Evolutionary conservation across 257 asterid genomes (phyloP).

Genomic region (Nicotiana undulata): DNA sequence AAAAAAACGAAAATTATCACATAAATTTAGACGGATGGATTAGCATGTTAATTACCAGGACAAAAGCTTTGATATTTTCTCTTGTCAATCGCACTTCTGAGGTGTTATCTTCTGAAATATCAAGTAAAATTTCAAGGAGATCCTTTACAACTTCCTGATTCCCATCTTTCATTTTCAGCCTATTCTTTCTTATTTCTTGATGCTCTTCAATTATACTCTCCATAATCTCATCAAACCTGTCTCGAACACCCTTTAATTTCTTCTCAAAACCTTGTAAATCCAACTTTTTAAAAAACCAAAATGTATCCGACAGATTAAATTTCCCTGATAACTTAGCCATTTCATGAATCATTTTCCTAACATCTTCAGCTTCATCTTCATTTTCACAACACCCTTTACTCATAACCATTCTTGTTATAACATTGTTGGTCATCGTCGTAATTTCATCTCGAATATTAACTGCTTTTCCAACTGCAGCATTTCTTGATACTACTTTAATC

Average conservation of each 20-base stretch:
- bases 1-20: no score
- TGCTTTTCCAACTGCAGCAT: conserved; percentile 23
- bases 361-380: conserved; percentile 37
- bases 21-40: no score
- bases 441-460: conserved; percentile 55
- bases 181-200: conserved; percentile 22
- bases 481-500: conserved; percentile 10
- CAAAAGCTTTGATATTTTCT: not conserved
- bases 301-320: conserved; percentile 47
- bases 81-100: conserved; percentile 38
- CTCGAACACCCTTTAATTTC: conserved; percentile 32
- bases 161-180: not conserved
- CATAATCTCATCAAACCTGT: conserved; percentile 52
- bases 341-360: conserved; percentile 45
- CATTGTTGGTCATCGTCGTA: conserved; percentile 37
- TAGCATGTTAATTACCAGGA: no score
- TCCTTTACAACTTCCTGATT: conserved; percentile 27
- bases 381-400: conserved; percentile 45
- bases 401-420: conserved; percentile 57
- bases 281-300: conserved; percentile 58
- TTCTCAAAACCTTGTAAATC: conserved; percentile 60
- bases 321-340: conserved; percentile 41
- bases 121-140: conserved; percentile 56
- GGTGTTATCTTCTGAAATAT: conserved; percentile 44
- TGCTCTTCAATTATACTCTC: conserved; percentile 53